A percentile compares a stretch with the other conserved stretches of the same genome.
Conservation (phyloP, 2,329 filamentous ascomycete genomes). For the Colletotrichum liriopes region DNA sequence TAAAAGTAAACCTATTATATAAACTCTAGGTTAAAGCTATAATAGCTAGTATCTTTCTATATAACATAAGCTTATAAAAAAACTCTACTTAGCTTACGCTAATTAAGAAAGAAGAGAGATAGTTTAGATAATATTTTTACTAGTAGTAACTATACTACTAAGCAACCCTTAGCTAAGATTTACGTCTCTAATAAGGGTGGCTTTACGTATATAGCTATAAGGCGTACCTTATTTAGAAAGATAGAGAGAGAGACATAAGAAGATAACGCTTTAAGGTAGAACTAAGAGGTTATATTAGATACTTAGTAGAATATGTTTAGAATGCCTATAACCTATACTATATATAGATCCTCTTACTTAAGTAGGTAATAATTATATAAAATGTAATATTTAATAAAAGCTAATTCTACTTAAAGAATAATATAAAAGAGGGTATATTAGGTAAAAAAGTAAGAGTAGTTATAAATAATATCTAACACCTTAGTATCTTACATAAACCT, state of each 20-base stretch:
- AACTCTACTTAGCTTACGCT: fast-evolving
- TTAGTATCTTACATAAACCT: fast-evolving
- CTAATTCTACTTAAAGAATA: not conserved
- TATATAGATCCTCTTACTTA: not conserved
- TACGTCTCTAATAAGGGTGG: not conserved
- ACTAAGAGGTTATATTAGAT: not conserved
- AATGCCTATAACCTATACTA: no score
- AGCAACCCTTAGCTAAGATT: fast-evolving
- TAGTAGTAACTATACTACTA: not conserved
- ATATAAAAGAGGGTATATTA: fast-evolving
- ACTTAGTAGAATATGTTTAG: no score
- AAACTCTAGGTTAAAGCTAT: not conserved
- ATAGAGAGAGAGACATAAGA: not conserved
- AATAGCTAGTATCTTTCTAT: not conserved
- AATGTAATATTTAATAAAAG: not conserved
- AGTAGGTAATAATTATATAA: not conserved
- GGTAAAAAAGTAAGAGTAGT: fast-evolving
- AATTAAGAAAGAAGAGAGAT: not conserved
- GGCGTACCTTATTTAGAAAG: not conserved
- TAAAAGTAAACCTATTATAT: not conserved
- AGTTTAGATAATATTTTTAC: not conserved
- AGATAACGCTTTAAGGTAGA: not conserved
- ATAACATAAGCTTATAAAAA: not conserved
- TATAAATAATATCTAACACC: not conserved
- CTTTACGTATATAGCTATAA: not conserved